These are phyloP conservation scores for Diplocarpon mali DNA, from an alignment of 2,329 filamentous ascomycete species.

Conservation along the genomic window DNA sequence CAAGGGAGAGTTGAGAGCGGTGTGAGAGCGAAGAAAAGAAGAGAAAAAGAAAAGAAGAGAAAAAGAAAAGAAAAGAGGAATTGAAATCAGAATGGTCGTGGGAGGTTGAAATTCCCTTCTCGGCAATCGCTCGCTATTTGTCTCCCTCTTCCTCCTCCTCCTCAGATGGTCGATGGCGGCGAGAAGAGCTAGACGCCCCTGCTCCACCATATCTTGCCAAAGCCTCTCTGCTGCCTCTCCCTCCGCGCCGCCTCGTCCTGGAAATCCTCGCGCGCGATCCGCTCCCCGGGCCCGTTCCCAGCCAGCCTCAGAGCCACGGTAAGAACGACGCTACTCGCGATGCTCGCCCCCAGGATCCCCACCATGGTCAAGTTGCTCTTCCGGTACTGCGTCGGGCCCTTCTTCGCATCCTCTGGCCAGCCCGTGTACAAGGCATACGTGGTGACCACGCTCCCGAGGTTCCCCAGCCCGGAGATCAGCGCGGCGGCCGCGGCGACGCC, in stretches of 20 bases:
- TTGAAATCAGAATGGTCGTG: neutral
- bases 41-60: constrained; percentile 14
- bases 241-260: constrained; percentile 51
- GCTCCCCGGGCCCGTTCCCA: constrained; percentile 41
- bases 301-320: constrained; percentile 49
- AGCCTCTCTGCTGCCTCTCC: constrained; percentile 47
- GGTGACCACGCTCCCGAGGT: constrained; percentile 74
- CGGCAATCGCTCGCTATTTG: neutral
- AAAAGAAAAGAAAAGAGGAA: neutral
- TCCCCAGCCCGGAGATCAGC: constrained; percentile 77
- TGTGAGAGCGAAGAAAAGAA: no score
- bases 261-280: constrained; percentile 28
- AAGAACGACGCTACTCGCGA: constrained; percentile 61
- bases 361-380: constrained; percentile 84
- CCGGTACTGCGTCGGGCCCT: constrained; percentile 60
- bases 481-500: constrained; percentile 80
- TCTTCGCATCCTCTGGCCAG: constrained; percentile 65
- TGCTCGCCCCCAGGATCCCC: constrained; percentile 70
- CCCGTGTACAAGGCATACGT: constrained; percentile 85
- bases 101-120: constrained; percentile 16
- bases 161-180: neutral
- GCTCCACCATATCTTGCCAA: constrained; percentile 31
- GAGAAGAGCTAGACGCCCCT: constrained; percentile 15
- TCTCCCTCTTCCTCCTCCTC: neutral
- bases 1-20: no score